Evolutionary conservation across 2,329 filamentous ascomycete genomes (phyloP).

Genomic region (Talaromyces islandicus): DNA sequence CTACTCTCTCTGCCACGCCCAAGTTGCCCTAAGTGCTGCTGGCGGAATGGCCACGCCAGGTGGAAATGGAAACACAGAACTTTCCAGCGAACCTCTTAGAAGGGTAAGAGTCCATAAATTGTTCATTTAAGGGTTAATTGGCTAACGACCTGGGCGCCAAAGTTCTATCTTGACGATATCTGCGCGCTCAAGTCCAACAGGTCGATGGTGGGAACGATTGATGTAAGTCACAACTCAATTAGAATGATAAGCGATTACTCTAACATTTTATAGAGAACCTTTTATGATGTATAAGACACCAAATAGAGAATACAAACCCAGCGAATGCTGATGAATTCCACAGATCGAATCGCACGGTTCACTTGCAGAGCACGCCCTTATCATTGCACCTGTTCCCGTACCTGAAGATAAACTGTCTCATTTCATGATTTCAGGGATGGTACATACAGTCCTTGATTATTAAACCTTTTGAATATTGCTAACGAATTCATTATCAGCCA

Average conservation of each 20-base stretch:
- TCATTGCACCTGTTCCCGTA: constrained; percentile 22
- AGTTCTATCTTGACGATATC: constrained; percentile 17
- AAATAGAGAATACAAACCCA: not conserved
- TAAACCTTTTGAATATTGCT: not conserved
- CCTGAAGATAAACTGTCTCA: constrained; percentile 22
- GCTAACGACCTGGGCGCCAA: no score
- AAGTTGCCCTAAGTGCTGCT: not conserved
- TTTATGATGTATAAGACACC: constrained; percentile 7
- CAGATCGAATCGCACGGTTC: constrained; percentile 17
- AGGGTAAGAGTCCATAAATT: not conserved
- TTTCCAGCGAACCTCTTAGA: not conserved
- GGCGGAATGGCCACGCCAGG: not conserved
- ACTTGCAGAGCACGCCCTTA: constrained; percentile 26
- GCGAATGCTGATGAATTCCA: not conserved
- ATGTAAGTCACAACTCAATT: constrained; percentile 11
- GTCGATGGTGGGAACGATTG: constrained; percentile 14
- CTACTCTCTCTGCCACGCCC: not conserved
- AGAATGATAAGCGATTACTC: not conserved
- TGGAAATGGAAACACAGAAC: not conserved
- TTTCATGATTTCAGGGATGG: constrained; percentile 18
- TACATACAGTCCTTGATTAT: constrained; percentile 8
- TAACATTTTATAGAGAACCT: constrained; percentile 8
- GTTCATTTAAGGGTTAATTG: not conserved
- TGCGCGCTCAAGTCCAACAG: constrained; percentile 17
- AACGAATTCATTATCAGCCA: constrained; percentile 25